These are phyloP conservation scores for Ensete ventricosum DNA, from an alignment of 176 grass and related monocot species.

Conservation along the genomic window DNA sequence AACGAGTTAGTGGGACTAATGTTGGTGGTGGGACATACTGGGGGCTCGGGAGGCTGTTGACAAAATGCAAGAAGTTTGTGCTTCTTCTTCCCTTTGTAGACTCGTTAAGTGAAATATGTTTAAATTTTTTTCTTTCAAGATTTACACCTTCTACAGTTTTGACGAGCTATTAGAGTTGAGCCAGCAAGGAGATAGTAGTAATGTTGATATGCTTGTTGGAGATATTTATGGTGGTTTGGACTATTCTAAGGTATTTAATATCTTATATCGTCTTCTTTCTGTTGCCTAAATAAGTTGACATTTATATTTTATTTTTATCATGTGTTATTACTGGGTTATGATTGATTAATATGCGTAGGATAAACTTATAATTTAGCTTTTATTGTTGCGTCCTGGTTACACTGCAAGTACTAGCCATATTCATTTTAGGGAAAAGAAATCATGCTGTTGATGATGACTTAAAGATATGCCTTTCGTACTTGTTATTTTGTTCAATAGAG, in stretches of 20 bases:
- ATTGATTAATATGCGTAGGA: too few relatives aligned
- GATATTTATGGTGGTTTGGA: constrained; percentile 98
- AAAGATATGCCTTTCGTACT: too few relatives aligned
- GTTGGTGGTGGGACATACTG: constrained; percentile 96
- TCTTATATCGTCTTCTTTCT: constrained; percentile 19
- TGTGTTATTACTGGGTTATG: neutral
- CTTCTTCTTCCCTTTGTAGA: constrained; percentile 15
- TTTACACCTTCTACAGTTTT: constrained; percentile 50
- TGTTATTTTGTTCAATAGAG: neutral
- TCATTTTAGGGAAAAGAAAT: too few relatives aligned
- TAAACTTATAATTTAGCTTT: too few relatives aligned
- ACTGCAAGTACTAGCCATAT: too few relatives aligned
- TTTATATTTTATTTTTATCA: neutral
- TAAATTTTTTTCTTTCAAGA: constrained; percentile 17
- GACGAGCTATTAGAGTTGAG: constrained; percentile 97
- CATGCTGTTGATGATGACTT: too few relatives aligned
- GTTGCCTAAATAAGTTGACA: constrained; percentile 4
- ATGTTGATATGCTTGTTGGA: constrained; percentile 95
- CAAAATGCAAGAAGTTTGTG: constrained; percentile 82
- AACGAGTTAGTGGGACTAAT: constrained; percentile 98
- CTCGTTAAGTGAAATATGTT: constrained; percentile 6
- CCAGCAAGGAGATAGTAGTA: constrained; percentile 82
- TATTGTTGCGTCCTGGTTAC: too few relatives aligned
- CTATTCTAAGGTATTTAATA: constrained; percentile 74
- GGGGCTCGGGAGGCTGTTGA: constrained; percentile 92